Conservation (phyloP, 176 grass and related monocot genomes). For the Cenchrus fungigraminus region DNA sequence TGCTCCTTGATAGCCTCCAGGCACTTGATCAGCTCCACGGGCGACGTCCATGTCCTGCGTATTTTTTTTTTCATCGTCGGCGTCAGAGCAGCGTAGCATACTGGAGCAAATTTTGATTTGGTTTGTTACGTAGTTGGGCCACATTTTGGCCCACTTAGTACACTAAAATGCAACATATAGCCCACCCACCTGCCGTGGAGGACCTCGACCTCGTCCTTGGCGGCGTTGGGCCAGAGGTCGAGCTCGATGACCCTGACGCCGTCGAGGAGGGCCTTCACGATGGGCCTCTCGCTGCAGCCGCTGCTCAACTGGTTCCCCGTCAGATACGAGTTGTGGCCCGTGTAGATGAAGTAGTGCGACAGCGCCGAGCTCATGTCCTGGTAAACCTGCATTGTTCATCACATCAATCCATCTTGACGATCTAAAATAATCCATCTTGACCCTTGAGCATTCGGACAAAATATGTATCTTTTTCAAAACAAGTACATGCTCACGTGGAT, state of each 20-base stretch:
- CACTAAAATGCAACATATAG: not conserved
- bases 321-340: slow-evolving; percentile 94
- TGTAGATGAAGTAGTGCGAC: slow-evolving; percentile 96
- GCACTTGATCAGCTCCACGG: slow-evolving; percentile 68
- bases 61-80: not conserved
- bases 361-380: slow-evolving; percentile 67
- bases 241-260: slow-evolving; percentile 92
- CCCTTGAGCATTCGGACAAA: no score
- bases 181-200: slow-evolving; percentile 61
- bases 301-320: slow-evolving; percentile 90
- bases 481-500: no score
- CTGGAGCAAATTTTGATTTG: not conserved
- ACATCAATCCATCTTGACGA: no score
- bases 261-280: slow-evolving; percentile 63
- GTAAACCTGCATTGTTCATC: slow-evolving; percentile 41
- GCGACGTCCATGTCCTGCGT: slow-evolving; percentile 72
- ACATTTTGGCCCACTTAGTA: no score
- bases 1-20: slow-evolving; percentile 67
- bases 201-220: slow-evolving; percentile 64
- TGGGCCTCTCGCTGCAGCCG: slow-evolving; percentile 74
- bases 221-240: slow-evolving; percentile 84
- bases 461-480: no score
- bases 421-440: no score
- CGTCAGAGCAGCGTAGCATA: not conserved
- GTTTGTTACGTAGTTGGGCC: no score